These are phyloP conservation scores for Chalciporus sphaerocephalus DNA, from an alignment of 768 basidiomycete genomes.

Conservation along the genomic window DNA sequence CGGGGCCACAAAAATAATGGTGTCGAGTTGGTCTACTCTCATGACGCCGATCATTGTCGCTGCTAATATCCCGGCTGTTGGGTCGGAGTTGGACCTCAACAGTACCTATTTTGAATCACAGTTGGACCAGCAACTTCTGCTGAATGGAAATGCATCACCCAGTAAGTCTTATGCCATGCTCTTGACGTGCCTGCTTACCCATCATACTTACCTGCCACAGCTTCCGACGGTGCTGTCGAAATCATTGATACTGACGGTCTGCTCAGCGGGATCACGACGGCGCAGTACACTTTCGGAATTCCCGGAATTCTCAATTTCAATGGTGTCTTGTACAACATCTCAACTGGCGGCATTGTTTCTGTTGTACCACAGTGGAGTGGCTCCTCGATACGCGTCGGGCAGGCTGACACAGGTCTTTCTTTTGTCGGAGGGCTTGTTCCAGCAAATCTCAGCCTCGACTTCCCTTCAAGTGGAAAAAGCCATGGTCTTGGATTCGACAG, in stretches of 20 bases:
- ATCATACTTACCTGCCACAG: neutral
- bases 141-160: neutral
- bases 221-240: conserved; percentile 1
- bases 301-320: neutral
- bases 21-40: conserved; percentile 13
- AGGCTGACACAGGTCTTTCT: neutral
- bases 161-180: neutral
- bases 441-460: neutral
- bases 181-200: neutral
- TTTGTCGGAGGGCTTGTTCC: conserved; percentile 5
- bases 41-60: conserved; percentile 4
- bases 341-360: conserved; percentile 6
- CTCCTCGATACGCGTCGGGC: neutral
- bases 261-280: conserved; percentile 9
- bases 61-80: neutral
- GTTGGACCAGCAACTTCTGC: neutral
- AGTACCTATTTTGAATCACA: conserved; percentile 1
- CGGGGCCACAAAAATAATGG: conserved; percentile 1
- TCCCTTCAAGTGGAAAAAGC: neutral
- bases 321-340: conserved; percentile 7
- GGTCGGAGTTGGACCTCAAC: conserved; percentile 6
- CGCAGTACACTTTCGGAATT: conserved; percentile 2
- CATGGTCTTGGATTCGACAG: neutral
- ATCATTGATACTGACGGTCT: conserved; percentile 5
- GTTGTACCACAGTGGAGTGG: neutral